Evolutionary conservation across 768 basidiomycete genomes (phyloP).

Genomic region (Leccinum rimulosum): DNA sequence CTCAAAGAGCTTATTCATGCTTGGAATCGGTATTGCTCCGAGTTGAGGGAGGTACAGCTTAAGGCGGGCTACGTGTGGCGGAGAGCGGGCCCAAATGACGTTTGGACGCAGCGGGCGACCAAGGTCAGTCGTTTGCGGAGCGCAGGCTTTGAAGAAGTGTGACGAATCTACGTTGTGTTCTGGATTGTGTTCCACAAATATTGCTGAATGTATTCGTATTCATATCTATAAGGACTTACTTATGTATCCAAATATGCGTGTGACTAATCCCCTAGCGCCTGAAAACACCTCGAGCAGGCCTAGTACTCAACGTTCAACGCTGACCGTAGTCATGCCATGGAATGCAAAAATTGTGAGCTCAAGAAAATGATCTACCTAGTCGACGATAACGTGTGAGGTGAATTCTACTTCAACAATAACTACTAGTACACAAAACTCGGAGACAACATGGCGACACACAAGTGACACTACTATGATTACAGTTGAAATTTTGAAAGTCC

Average conservation of each 20-base stretch:
- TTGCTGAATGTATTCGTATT: background rate
- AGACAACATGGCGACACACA: too few species aligned
- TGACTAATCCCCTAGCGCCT: slow-evolving; percentile 11
- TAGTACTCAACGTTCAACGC: too few species aligned
- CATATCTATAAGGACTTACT: background rate
- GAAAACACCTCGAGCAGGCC: too few species aligned
- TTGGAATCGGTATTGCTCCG: slow-evolving; percentile 42
- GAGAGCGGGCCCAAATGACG: slow-evolving; percentile 35
- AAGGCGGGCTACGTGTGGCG: slow-evolving; percentile 39
- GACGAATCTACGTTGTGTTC: background rate
- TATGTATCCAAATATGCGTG: slow-evolving; percentile 10
- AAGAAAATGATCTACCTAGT: too few species aligned
- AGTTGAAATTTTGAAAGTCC: too few species aligned
- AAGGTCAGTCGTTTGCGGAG: slow-evolving; percentile 11
- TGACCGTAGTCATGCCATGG: slow-evolving; percentile 44
- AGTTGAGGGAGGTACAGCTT: slow-evolving; percentile 41
- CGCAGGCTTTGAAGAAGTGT: slow-evolving; percentile 20
- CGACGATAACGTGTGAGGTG: too few species aligned
- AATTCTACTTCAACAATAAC: too few species aligned
- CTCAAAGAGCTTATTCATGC: slow-evolving; percentile 40
- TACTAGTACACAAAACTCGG: too few species aligned
- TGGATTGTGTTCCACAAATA: background rate
- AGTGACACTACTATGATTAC: too few species aligned
- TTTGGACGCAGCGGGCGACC: slow-evolving; percentile 32
- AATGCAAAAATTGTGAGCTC: slow-evolving; percentile 60